Evolutionary conservation across 2,329 filamentous ascomycete species (phyloP).

Genomic region (Cladosporium sp.): DNA sequence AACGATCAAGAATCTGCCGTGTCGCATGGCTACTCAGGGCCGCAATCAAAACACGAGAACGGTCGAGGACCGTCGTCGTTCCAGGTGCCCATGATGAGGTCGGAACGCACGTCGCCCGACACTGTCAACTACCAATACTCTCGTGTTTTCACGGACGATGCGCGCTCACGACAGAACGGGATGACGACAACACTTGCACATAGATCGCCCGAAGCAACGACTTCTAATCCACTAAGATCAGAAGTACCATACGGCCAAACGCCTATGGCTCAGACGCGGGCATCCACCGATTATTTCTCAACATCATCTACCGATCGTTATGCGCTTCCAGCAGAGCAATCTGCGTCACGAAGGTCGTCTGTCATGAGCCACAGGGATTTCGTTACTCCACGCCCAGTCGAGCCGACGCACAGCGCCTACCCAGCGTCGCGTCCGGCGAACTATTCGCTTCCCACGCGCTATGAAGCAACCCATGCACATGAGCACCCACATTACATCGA

Average conservation of each 20-base stretch:
- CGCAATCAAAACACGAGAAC: background rate
- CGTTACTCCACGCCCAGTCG: constrained; percentile 11
- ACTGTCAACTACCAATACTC: constrained; percentile 1
- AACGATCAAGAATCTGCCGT: background rate
- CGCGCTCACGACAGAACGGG: background rate
- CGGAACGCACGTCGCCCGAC: background rate
- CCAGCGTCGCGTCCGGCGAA: background rate
- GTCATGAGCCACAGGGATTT: constrained; percentile 17
- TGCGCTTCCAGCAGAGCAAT: background rate
- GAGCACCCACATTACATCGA: constrained; percentile 1
- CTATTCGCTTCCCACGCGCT: constrained; percentile 4
- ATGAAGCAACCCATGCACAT: background rate
- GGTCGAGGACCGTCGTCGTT: background rate
- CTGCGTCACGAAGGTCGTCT: constrained; percentile 17
- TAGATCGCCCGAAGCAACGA: background rate
- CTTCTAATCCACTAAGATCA: background rate
- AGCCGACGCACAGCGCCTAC: constrained; percentile 9
- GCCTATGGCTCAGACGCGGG: background rate
- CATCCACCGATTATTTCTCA: background rate
- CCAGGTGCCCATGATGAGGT: background rate
- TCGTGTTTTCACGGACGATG: background rate
- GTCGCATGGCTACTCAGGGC: background rate
- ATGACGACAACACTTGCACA: background rate
- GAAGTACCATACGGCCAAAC: background rate
- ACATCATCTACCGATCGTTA: constrained; percentile 3